These are phyloP conservation scores for Scalesia atractyloides DNA, from an alignment of 129 eudicot species.

Conservation along the genomic window DNA sequence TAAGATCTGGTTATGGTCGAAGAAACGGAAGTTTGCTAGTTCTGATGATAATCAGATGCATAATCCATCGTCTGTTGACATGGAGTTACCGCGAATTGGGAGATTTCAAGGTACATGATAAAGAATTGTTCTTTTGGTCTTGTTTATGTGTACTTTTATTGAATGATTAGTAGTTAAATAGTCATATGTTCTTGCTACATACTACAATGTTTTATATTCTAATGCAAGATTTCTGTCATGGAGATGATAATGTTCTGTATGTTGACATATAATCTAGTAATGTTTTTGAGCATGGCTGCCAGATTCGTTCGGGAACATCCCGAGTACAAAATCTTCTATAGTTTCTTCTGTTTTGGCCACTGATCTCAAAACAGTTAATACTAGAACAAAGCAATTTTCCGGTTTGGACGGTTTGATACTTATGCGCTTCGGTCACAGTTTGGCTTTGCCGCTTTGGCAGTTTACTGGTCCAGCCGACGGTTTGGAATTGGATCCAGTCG, in stretches of 20 bases:
- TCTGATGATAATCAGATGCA: constrained; percentile 15
- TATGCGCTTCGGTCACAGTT: no score
- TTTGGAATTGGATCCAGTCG: no score
- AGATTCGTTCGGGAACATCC: constrained; percentile 21
- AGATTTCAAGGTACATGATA: constrained; percentile 15
- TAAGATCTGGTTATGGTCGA: constrained; percentile 18
- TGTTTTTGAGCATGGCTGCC: constrained; percentile 24
- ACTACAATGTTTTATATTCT: not conserved
- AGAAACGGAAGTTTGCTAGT: constrained; percentile 15
- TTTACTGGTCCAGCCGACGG: no score
- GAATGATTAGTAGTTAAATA: constrained; percentile 12
- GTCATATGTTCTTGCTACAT: constrained; percentile 9
- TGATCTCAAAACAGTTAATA: no score
- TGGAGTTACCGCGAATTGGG: constrained; percentile 11
- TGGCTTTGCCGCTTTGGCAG: no score
- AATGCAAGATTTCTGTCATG: constrained; percentile 7
- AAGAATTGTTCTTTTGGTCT: not conserved
- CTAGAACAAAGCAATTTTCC: no score
- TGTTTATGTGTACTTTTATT: constrained; percentile 10
- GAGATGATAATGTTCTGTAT: constrained; percentile 13
- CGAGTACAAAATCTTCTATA: not conserved
- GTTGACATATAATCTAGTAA: constrained; percentile 16
- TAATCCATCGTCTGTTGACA: constrained; percentile 10
- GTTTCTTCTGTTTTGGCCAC: not conserved
- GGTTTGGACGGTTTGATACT: not conserved